Evolutionary conservation across 805 yeast species (phyloP).

Genomic region (Teunomyces kruisii): DNA sequence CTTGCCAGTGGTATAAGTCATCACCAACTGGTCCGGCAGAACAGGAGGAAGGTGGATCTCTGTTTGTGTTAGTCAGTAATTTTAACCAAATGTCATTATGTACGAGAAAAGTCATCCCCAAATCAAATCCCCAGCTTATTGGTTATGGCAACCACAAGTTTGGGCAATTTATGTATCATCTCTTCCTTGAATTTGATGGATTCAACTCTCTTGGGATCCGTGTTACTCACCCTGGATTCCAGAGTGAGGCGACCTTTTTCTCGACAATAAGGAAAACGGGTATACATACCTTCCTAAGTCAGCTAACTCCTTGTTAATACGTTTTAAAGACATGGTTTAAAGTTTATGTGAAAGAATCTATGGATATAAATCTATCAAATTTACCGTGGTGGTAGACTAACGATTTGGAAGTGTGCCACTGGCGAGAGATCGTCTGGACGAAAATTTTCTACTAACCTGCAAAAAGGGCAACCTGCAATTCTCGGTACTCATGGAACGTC

Average conservation of each 20-base stretch:
- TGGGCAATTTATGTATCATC: too few relatives aligned
- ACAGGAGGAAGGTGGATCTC: constrained; percentile 98
- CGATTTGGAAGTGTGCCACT: constrained; percentile 5
- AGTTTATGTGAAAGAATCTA: constrained; percentile 6
- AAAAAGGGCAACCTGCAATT: constrained; percentile 2
- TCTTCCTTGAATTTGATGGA: neutral
- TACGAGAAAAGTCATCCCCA: too few relatives aligned
- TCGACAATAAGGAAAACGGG: neutral
- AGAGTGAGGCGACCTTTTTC: neutral
- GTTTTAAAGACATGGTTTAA: constrained; percentile 77
- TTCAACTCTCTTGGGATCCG: neutral
- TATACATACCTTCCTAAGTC: constrained; percentile 87
- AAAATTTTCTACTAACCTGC: constrained; percentile 7
- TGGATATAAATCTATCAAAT: constrained; percentile 4
- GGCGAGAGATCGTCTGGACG: constrained; percentile 4
- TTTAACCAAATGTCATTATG: neutral
- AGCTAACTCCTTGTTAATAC: constrained; percentile 92
- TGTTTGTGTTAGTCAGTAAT: constrained; percentile 32
- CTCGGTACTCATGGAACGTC: constrained; percentile 7
- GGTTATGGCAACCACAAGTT: too few relatives aligned
- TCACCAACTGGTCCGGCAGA: constrained; percentile 99
- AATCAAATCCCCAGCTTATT: too few relatives aligned
- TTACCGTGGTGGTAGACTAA: constrained; percentile 3
- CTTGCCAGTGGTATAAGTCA: constrained; percentile 98
- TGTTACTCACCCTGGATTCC: too few relatives aligned